These are phyloP conservation scores for Arabis hirsuta DNA, from an alignment of 345 rosid species.

Conservation along the genomic window DNA sequence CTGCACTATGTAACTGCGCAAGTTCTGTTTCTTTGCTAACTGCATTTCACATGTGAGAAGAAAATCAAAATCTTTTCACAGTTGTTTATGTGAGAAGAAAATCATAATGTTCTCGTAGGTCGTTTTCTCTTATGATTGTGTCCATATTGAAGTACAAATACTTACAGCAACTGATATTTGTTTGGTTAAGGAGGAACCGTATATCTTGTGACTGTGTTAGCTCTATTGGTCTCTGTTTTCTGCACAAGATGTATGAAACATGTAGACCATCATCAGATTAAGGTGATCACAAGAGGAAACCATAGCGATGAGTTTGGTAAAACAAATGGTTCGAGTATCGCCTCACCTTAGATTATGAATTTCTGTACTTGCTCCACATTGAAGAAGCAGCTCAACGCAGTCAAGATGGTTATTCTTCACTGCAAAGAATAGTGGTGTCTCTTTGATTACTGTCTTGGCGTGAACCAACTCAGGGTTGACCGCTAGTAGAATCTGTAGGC, in stretches of 20 bases:
- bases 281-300: slow-evolving; percentile 17
- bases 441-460: slow-evolving; percentile 62
- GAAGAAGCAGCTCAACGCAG: slow-evolving; percentile 76
- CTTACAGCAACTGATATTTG: slow-evolving; percentile 70
- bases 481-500: slow-evolving; percentile 54
- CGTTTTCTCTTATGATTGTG: neutral
- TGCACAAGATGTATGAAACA: slow-evolving; percentile 40
- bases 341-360: slow-evolving; percentile 79
- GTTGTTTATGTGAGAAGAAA: slow-evolving; percentile 37
- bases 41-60: slow-evolving; percentile 45
- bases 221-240: slow-evolving; percentile 82
- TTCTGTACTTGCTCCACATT: slow-evolving; percentile 68
- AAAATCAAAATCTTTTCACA: slow-evolving; percentile 21
- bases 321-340: slow-evolving; percentile 24
- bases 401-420: slow-evolving; percentile 70
- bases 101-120: neutral
- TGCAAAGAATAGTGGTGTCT: slow-evolving; percentile 84
- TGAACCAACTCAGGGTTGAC: slow-evolving; percentile 59
- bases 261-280: slow-evolving; percentile 23
- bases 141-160: slow-evolving; percentile 24
- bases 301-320: slow-evolving; percentile 12
- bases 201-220: slow-evolving; percentile 82
- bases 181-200: slow-evolving; percentile 70
- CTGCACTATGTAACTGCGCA: slow-evolving; percentile 46
- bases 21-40: slow-evolving; percentile 54